Base-by-base conservation (phyloP, 495 filamentous ascomycete genomes). In the Poronia punctata region DNA sequence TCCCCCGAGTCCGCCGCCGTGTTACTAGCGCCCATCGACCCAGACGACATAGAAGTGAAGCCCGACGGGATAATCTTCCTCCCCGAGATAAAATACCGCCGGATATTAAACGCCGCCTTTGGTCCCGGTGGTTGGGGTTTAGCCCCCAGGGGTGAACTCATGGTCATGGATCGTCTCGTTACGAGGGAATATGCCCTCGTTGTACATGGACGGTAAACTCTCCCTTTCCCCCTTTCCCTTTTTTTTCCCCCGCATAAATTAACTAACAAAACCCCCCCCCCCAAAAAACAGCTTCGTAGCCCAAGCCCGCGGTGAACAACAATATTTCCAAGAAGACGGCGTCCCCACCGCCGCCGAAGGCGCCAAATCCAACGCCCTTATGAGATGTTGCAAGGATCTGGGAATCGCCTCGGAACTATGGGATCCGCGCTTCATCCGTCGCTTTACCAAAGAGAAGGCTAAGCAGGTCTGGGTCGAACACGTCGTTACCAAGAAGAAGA, bases 341-440 rank as follows among this genome's bases (percentile, higher is more conserved):
- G 92, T 98, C 43, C 87, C 92, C n/a, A 97, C 89, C 2, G 92
- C 93, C 0, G 89, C 88, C 21, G 92, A 98, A 62, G 92, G 92
- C 14, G 94, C 88, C 69, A 93, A 95, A 60, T 95, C 88, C 12
- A 98, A 97, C 60, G 92, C 92, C 14, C 72, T 98, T 39, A 86
- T 95, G 72, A 83, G 92, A 17, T 95, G 88, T 68, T 97, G 93
- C 68, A 98, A 98, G 66, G 92, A 98, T 62, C 73, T 98, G 16
- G 92, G 92, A 9, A 83, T 98, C 40, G 93, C 88, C 3, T 88
- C 82, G 50, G 92, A 98, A 62, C 69, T 98, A 27, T 98, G 92
- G 92, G 92, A 98, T 67, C 92, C 92, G 34, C 71, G 88, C 31
- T 98, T 80, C 68, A 92, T 97, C 43, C 75, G 82, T 50, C 62